Evolutionary conservation across 2,329 filamentous ascomycete species (phyloP), one percentile per base, ranked within the genome.

Genomic region (Penicillium freii): DNA sequence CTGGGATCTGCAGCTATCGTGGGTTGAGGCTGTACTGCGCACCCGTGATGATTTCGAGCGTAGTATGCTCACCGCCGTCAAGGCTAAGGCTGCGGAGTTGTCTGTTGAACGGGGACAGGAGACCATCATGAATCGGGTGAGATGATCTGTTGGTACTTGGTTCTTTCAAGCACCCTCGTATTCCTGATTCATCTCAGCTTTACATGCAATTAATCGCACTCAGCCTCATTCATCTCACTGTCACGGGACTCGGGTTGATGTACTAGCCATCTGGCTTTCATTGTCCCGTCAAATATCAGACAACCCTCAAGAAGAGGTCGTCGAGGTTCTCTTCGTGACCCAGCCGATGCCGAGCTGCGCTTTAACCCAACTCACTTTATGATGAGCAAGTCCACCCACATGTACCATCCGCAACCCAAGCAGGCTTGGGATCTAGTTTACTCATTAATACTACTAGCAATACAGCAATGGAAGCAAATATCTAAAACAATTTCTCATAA

Each of bases 111-210:
- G 92, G 61, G 92, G 91, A 0, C 77, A 84, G 19, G 93, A 97
- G 77, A 97, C 94, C 3, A 90, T 99, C 61, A 97, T 99, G 93
- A 87, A 90, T 61, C 93, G 91, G 77, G 85, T 97, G 48, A 94
- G 92, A 76, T 95, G 64, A 72, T 61, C 19, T 33, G 4, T 9
- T 15, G 42, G 15, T 8, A 11, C 27, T 34, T 40, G 13, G 21
- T 27, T n/a, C 11, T 15, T 21, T 7, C n/a, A 27, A 21, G 21
- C 5, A 2, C 29, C 11, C 27, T 25, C 11, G 7, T 17, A 1
- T 10, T 25, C 29, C 17, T 11, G 8, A 6, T 23, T 34, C 27
- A 17, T 34, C 21, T 31, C n/a, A 23, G 13, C 25, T 31, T n/a
- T 4, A 15, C 25, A 27, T 27, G 15, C 29, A n/a, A 17, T 25